Percentiles rank a stretch among this genome's conserved stretches.
Conservation (phyloP, 1,139 yeast genomes). For the Yamadazyma sp. region DNA sequence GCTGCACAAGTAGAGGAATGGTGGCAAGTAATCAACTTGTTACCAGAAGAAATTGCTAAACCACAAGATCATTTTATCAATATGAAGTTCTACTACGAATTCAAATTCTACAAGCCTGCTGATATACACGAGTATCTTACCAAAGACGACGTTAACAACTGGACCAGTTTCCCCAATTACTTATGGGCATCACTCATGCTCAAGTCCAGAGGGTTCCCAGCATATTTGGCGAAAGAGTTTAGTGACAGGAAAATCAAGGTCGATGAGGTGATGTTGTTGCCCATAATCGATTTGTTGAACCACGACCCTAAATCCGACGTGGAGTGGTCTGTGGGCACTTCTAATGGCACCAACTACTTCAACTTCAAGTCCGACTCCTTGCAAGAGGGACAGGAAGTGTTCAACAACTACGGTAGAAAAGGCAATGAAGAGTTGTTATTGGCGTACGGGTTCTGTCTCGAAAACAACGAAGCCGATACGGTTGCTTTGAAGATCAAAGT, state of each 20-base stretch:
- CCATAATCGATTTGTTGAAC: slow-evolving; percentile 76
- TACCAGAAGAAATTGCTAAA: slow-evolving; percentile 33
- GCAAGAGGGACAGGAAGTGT: slow-evolving; percentile 49
- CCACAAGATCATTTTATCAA: slow-evolving; percentile 40
- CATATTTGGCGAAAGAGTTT: slow-evolving; percentile 38
- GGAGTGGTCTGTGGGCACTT: slow-evolving; percentile 50
- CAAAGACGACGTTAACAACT: slow-evolving; percentile 31
- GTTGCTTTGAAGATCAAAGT: slow-evolving; percentile 58
- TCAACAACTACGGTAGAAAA: slow-evolving; percentile 83
- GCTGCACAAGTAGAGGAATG: slow-evolving; percentile 48
- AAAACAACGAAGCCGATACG: slow-evolving; percentile 60
- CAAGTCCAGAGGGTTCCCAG: slow-evolving; percentile 79
- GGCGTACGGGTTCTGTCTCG: slow-evolving; percentile 70
- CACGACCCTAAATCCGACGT: slow-evolving; percentile 66
- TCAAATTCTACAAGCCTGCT: slow-evolving; percentile 42
- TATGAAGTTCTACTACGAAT: slow-evolving; percentile 49
- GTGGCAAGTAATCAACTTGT: slow-evolving; percentile 41
- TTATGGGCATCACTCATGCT: slow-evolving; percentile 74
- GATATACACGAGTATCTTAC: slow-evolving; percentile 32
- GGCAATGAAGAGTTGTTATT: slow-evolving; percentile 74
- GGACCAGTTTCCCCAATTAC: slow-evolving; percentile 68
- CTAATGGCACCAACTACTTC: slow-evolving; percentile 19
- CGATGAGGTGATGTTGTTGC: slow-evolving; percentile 69
- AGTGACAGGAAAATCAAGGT: slow-evolving; percentile 23
- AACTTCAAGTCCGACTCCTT: slow-evolving; percentile 29